Base-by-base conservation (phyloP, 768 basidiomycete species). In the Wakefieldia striispora region DNA sequence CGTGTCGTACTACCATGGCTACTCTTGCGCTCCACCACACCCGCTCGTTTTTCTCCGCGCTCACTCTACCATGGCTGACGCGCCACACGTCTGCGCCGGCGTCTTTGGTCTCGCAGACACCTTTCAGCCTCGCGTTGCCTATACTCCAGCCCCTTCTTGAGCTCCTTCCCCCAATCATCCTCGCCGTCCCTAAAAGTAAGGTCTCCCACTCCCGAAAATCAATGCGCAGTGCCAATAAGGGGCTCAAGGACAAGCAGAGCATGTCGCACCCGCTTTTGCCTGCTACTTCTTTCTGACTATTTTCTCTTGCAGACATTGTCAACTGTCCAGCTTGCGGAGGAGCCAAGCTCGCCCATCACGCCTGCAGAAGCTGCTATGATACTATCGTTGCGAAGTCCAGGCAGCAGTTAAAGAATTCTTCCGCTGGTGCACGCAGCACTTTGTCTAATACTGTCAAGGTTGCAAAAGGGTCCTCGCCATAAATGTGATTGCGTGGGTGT, bases 211-310 rank as follows among this genome's bases (percentile, higher is more conserved):
- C 91, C 19, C 78, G 90, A 44, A 98, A 98, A 69, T 80, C 86
- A n/a, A 95, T 95, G 93, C 79, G 95, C 36, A 84, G 83, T 54
- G 88, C 94, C 14, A 93, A 94, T 70, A 98, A 98, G 69, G 93
- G 94, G 1, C 72, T 97, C 60, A 91, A 94, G 68, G 94, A 97
- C 70, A 95, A 92, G 68, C 84, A 84, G 52, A 93, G 95, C 93
- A 70, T 8, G 56, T 52, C 27, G 12, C 46, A 17, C 34, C 34
- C 35, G 41, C 21, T 45, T 38, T 40, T 27, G 1, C 43, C 33
- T 12, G 21, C 24, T 4, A 21, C 24, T 36, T 24, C 27, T 43
- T 39, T 41, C 49, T 62, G 31, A 57, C 51, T 16, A 7, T 31
- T 7, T 13, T 45, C 21, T 51, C 8, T 20, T 43, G 7, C 48